Evolutionary conservation across 768 basidiomycete species (phyloP), one percentile per base, ranked within the genome.

Genomic region (Trametes sanguinea): DNA sequence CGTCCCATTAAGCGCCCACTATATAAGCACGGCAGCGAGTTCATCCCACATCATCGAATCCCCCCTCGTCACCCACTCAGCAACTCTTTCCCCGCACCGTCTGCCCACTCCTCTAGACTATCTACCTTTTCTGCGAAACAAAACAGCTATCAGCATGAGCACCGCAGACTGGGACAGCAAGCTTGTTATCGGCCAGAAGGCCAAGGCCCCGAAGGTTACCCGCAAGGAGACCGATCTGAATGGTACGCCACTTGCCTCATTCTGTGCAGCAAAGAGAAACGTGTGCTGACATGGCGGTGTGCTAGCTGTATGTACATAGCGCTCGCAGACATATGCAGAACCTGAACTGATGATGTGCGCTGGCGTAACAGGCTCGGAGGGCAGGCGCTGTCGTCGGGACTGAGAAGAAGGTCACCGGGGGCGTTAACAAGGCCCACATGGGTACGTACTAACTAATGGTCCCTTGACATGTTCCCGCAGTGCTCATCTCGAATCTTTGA

Each of bases 381-480:
- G 73, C 81, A 44, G 92, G 91, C 33, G 84, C 88, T 48, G 87
- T 92, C 63, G 87, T 94, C 37, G 83, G 85, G 27, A 93, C 90
- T 8, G 92, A 94, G 75, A 94, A 90, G 81, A 94, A 93, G 69
- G 73, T 85, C 3, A 76, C 84, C 13, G 80, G 73, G 30, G 89
- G 88, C 40, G 73, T 73, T 46, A 95, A 95, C 81, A 95, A 92
- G 76, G 86, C 86, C 33, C 87, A 88, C 72, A 79, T 78, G 69
- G 88, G 92, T 92, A 44, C 45, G 79, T 73, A 27, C 30, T 27
- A 22, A 16, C 66, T n/a, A 27, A 62, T 45, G 39, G 17, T n/a
- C 22, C 14, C 59, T 30, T 9, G 4, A 43, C 16, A 51, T 22
- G 32, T 9, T 33, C 4, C 22, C 52, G 1, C 5, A 13, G 11